A percentile compares a stretch with the other conserved stretches of the same genome.
Conservation (phyloP, 2,329 filamentous ascomycete species). For the Pseudogymnoascus sp. region DNA sequence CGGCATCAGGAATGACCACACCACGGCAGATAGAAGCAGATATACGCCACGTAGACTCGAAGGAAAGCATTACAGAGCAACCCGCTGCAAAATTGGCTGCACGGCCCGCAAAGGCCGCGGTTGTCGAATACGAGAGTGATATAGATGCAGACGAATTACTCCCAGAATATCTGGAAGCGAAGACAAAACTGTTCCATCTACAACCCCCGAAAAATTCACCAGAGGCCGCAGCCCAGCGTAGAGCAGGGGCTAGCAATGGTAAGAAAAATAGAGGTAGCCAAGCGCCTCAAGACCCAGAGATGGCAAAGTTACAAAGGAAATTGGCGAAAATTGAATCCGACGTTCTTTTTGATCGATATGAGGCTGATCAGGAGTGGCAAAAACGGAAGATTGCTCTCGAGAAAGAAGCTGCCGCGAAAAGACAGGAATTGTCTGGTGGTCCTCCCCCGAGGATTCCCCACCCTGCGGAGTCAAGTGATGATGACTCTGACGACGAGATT, state of each 20-base stretch:
- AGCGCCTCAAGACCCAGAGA: conserved; percentile 30
- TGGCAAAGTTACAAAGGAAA: conserved; percentile 63
- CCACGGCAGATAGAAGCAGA: conserved; percentile 23
- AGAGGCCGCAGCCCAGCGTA: conserved; percentile 27
- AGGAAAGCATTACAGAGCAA: conserved; percentile 8
- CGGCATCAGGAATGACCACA: conserved; percentile 26
- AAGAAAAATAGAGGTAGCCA: conserved; percentile 13
- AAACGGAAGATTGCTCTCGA: conserved; percentile 50
- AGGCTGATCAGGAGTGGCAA: conserved; percentile 60
- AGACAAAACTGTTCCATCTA: conserved; percentile 56
- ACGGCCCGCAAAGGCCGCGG: neutral
- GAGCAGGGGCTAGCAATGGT: conserved; percentile 9
- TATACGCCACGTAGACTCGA: conserved; percentile 20
- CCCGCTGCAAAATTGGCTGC: neutral
- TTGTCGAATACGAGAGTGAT: conserved; percentile 54
- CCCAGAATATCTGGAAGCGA: conserved; percentile 68
- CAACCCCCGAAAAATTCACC: conserved; percentile 40
- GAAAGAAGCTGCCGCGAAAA: conserved; percentile 48
- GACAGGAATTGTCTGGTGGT: conserved; percentile 31
- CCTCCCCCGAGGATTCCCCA: neutral
- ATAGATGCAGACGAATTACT: conserved; percentile 69
- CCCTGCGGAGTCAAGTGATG: conserved; percentile 19
- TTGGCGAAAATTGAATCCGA: conserved; percentile 70
- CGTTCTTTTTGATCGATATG: conserved; percentile 60
- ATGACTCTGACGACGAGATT: conserved; percentile 38